A percentile compares a stretch with the other conserved stretches of the same genome.
Conservation (phyloP, 176 grass and related monocot genomes). For the Miscanthus lutarioriparius region DNA sequence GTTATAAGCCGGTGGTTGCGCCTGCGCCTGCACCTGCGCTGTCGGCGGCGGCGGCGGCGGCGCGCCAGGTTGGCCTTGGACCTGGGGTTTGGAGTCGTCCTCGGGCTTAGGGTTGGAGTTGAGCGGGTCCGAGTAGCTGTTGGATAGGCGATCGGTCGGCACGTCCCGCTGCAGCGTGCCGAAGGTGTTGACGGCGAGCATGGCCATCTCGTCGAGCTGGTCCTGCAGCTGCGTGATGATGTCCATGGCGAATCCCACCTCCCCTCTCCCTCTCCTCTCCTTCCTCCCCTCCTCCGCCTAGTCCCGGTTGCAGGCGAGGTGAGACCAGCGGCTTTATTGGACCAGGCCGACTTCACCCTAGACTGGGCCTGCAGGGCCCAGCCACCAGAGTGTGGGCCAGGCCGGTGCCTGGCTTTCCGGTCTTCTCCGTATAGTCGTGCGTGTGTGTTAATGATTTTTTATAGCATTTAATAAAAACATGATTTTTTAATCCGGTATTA, state of each 20-base stretch:
- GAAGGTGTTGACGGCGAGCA: slow-evolving; percentile 86
- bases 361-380: background rate
- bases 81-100: slow-evolving; percentile 32
- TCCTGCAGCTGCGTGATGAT: slow-evolving; percentile 98
- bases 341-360: background rate
- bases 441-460: too few relatives aligned
- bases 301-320: background rate
- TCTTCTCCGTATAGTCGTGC: background rate
- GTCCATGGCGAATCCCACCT: slow-evolving; percentile 48
- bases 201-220: slow-evolving; percentile 79
- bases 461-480: background rate
- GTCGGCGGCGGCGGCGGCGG: background rate
- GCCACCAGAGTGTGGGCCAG: background rate
- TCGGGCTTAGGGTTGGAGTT: slow-evolving; percentile 59
- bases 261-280: background rate
- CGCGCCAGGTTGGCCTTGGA: slow-evolving; percentile 24
- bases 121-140: slow-evolving; percentile 77
- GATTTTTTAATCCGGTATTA: background rate
- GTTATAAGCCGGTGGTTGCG: slow-evolving; percentile 42
- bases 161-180: slow-evolving; percentile 91
- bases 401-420: background rate
- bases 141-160: slow-evolving; percentile 81
- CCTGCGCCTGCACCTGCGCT: background rate
- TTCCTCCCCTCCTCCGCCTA: background rate
- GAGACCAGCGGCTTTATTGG: background rate